Base-by-base conservation (phyloP, 192 early-diverging fungal species). In the Helicostylum pulchrum region DNA sequence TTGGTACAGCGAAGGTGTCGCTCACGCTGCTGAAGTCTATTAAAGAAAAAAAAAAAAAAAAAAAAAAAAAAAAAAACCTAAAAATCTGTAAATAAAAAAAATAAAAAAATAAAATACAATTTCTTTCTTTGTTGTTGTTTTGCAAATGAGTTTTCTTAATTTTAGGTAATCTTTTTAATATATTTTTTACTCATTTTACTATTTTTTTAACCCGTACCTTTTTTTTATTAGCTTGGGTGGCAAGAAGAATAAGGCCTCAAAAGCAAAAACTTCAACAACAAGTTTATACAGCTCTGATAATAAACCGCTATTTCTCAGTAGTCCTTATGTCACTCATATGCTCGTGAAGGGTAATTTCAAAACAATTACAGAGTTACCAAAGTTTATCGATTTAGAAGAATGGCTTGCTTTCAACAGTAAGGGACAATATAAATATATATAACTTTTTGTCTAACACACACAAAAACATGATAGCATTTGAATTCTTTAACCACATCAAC, bases 311-410 rank as follows among this genome's bases (percentile, higher is more conserved):
- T 82, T 77, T 31, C 75, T 89, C 23, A 84, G 82, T 44, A 67
- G 79, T 42, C 88, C 89, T 12, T 93, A 88, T 67, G 84, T 84
- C 47, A 80, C 81, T 54, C 85, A 92, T 45, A 88, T 89, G 32
- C 86, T 98, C 9, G 94, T 98, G 30, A 93, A 94, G 68, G 94
- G 96, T 20, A 91, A 88, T 74, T 91, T 98, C 70, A 87, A 91
- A 71, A 91, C 90, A 65, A 88, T 98, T 47, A 90, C 92, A 12
- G 87, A 90, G 52, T 78, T 94, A 60, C 96, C 96, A 39, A 88
- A 90, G 70, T 93, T 92, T 75, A 88, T 97, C 1, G 95, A 99
- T 70, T 67, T 77, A 23, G 92, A 95, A 71, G 96, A 99, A 78
- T 99, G 96, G 96, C 86, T 90, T 19, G 91, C 91, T 8, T 83